Percentiles rank a stretch among this genome's conserved stretches.
Evolutionary conservation across 495 filamentous ascomycete genomes (phyloP).

Genomic region (Mytilinidion resinicola): DNA sequence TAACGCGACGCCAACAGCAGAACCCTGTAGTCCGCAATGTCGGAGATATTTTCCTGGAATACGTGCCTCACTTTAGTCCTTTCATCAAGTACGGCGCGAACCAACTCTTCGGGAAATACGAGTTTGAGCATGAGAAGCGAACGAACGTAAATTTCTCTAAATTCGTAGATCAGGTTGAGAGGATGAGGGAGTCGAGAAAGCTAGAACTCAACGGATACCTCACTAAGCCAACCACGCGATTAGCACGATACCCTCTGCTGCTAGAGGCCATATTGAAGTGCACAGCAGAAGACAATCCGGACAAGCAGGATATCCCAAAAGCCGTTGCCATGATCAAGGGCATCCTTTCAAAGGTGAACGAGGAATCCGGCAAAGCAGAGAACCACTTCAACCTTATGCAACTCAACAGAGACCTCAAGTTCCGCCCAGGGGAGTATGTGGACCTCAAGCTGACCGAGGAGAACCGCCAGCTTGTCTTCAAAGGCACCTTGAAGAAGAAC

Average conservation of each 20-base stretch:
- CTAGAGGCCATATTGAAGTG: constrained; percentile 88
- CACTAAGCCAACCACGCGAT: constrained; percentile 93
- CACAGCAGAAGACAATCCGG: constrained; percentile 77
- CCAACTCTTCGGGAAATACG: constrained; percentile 92
- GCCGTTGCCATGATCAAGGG: constrained; percentile 80
- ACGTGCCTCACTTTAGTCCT: constrained; percentile 84
- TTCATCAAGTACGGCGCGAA: constrained; percentile 97
- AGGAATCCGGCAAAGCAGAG: constrained; percentile 92
- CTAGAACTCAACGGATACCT: constrained; percentile 96
- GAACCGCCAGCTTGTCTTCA: constrained; percentile 84
- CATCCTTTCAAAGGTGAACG: constrained; percentile 80
- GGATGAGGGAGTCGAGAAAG: constrained; percentile 92
- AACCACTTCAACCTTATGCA: constrained; percentile 95
- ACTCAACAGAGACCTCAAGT: constrained; percentile 83
- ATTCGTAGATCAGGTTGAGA: constrained; percentile 95
- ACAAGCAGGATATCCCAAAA: constrained; percentile 84
- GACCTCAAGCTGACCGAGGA: constrained; percentile 95
- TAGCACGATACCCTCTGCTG: constrained; percentile 90
- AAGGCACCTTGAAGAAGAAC: constrained; percentile 86
- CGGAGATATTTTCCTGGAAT: constrained; percentile 91
- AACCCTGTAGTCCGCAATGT: constrained; percentile 79
- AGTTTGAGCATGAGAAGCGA: constrained; percentile 93
- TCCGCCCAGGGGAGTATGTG: constrained; percentile 77
- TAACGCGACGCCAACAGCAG: constrained; percentile 88
- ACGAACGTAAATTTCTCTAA: constrained; percentile 78